Evolutionary conservation across 2,329 filamentous ascomycete species (phyloP), one percentile per base, ranked within the genome.

Genomic region (Pseudomassariella vexata): DNA sequence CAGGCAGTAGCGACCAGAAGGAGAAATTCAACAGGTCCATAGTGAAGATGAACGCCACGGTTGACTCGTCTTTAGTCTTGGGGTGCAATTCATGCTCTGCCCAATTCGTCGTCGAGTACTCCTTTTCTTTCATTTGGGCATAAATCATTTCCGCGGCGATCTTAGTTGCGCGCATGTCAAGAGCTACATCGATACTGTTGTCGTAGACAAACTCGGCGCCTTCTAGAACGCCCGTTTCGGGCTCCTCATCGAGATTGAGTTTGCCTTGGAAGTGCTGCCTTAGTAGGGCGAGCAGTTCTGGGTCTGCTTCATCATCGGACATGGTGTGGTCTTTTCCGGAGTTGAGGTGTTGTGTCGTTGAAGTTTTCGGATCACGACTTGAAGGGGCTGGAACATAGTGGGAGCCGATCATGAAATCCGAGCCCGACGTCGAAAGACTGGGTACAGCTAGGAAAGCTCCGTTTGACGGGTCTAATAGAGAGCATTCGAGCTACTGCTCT

Each of bases 21-120:
- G 82, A 94, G 54, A 96, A 98, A 55, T 98, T 98, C 30, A 98
- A 65, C 18, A 98, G 59, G 55, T 98, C 92, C 87, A 98, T 94
- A 14, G 85, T 87, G 56, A 98, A 96, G 48, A 98, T 90, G 55
- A 98, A 96, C 41, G 85, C 82, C 15, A 94, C 77, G 0, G 87
- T 89, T 30, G 61, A 71, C 50, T 86, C 84, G 52, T 94, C 81
- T 51, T 87, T 87, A 24, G 74, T 50, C 55, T 89, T 84, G 2
- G 92, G 92, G 50, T 98, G 92, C 23, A 98, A 67, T 53, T 92
- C 85, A 57, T 96, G 88, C 49, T 83, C 73, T 10, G 85, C 77
- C 92, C 92, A 98, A 7, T 79, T 83, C 39, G 84, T 76, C 0
- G 85, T 87, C 5, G 85, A 92, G 60, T 94, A 96, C 22, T 70